Evolutionary conservation across 352 stramenopile genomes (phyloP), one percentile per base, ranked within the genome.

Genomic region (Stramenopiles sp.): DNA sequence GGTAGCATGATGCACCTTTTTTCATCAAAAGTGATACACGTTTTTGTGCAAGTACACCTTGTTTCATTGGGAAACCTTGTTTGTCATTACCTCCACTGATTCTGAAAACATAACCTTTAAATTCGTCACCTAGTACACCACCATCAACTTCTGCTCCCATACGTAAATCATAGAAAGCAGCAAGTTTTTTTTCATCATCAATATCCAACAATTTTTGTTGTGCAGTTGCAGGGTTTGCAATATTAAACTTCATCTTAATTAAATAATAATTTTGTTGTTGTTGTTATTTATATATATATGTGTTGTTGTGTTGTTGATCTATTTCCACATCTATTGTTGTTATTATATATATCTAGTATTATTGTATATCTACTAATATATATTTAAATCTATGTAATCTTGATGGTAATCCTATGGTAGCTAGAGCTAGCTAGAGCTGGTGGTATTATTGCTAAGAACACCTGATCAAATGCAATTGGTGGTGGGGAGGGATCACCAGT

Each of bases 41-140:
- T 86, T 94, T 92, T 88, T 98, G 97, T 78, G 93, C 96, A 80
- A 99, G 89, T 80, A 99, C 94, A 91, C 96, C 96, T 90, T 99
- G 96, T 93, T 98, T 98, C 96, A 99, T 99, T 81, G 96, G 95
- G 90, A 99, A 99, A 81, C 96, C 96, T 90, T 99, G 96, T 92
- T 99, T 99, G 90, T 99, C 96, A 88, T 99, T 99, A 87, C 96
- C 96, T 84, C 96, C 97, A 79, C 92, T 97, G 84, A 99, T 97
- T 83, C 94, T 93, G 86, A 98, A 96, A 63, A 85, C 78, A 86
- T 98, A 99, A 85, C 96, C 97, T 84, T 98, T 96, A 88, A 98
- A 99, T 87, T 99, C 96, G 76, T 99, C 96, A 81, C 96, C 96
- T 78, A 99, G 92, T 81, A 97, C 88, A n/a, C 92, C 88, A 79